phyloP scores from a whole-genome alignment of 2,329 filamentous ascomycete species.

The Colletotrichum tamarilloi region DNA sequence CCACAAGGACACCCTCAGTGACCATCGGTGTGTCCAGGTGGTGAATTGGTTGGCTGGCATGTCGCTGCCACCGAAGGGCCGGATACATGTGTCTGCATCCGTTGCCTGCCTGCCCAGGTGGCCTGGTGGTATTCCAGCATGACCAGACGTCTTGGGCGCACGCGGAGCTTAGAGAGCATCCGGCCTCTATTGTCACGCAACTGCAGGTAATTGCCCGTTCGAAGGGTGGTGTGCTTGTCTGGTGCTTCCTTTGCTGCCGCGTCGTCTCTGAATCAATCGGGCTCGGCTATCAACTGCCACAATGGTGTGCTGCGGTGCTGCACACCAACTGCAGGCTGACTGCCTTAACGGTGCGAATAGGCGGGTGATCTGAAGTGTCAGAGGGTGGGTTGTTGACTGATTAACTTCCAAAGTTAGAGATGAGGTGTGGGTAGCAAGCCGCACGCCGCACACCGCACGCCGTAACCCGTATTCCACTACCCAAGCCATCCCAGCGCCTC shows the following conservation, averaged over 20 bases:
- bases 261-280: slow-evolving; percentile 5
- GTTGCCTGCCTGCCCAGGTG: slow-evolving; percentile 7
- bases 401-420: not conserved
- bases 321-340: slow-evolving; percentile 15
- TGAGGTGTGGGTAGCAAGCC: slow-evolving; percentile 7
- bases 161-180: not conserved
- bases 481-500: slow-evolving; percentile 9
- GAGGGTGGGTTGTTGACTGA: slow-evolving; percentile 5
- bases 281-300: slow-evolving; percentile 13
- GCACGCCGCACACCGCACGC: not conserved
- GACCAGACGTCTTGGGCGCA: slow-evolving; percentile 25
- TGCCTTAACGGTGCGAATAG: not conserved
- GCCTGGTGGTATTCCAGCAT: not conserved
- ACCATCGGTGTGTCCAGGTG: not conserved
- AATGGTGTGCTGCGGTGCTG: not conserved
- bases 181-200: slow-evolving; percentile 5
- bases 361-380: not conserved
- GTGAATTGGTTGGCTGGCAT: slow-evolving; percentile 28
- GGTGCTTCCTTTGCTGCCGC: not conserved
- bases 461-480: slow-evolving; percentile 7
- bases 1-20: slow-evolving; percentile 31
- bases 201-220: slow-evolving; percentile 10
- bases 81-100: slow-evolving; percentile 18
- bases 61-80: slow-evolving; percentile 28
- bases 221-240: not conserved